Conservation (phyloP, 306 rosid genomes). For the Gillenia trifoliata region DNA sequence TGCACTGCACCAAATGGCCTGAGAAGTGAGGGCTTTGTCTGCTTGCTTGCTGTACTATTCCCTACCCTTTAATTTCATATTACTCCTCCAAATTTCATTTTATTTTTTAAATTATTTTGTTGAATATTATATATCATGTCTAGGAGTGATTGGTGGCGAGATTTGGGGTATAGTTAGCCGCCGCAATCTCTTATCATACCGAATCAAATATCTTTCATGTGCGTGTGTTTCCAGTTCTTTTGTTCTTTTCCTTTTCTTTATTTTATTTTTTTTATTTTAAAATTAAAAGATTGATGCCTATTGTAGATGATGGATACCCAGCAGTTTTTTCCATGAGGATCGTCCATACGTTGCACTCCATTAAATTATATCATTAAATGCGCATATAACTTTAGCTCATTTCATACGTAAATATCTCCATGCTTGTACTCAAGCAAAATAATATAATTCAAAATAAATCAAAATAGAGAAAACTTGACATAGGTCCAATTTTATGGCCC, state of each 20-base stretch:
- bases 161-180: constrained; percentile 71
- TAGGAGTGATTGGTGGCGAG: constrained; percentile 86
- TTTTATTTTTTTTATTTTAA: background rate
- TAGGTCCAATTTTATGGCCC: no score
- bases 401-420: constrained; percentile 1
- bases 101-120: background rate
- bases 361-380: background rate
- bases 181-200: constrained; percentile 51
- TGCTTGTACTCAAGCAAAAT: background rate
- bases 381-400: background rate
- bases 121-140: constrained; percentile 16
- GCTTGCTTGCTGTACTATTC: background rate
- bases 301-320: background rate
- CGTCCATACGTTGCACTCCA: background rate
- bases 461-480: no score
- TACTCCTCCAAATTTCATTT: background rate
- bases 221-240: constrained; percentile 6
- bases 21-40: constrained; percentile 10
- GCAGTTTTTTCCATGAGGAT: background rate
- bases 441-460: background rate
- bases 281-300: background rate
- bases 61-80: background rate
- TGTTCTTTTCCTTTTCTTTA: background rate
- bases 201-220: constrained; percentile 40
- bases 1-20: background rate